Conservation (phyloP, 176 grass and related monocot genomes). For the Neostapfia colusana region DNA sequence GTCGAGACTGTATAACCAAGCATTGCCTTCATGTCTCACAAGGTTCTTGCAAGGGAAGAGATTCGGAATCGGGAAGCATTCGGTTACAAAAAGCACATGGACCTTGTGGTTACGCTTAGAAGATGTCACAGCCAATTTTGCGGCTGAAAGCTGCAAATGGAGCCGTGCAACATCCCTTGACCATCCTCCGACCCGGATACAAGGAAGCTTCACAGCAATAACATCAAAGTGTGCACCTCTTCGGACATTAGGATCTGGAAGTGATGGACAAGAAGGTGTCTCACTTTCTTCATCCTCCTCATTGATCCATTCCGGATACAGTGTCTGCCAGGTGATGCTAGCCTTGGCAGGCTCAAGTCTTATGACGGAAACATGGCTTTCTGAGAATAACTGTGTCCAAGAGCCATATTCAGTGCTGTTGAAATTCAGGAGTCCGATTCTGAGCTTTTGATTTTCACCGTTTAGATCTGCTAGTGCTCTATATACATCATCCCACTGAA, state of each 20-base stretch:
- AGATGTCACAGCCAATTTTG: constrained; percentile 64
- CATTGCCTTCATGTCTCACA: constrained; percentile 69
- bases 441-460: constrained; percentile 30
- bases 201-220: constrained; percentile 67
- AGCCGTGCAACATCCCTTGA: constrained; percentile 81
- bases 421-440: constrained; percentile 83
- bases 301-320: constrained; percentile 95
- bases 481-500: constrained; percentile 62
- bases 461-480: constrained; percentile 43
- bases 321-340: constrained; percentile 63
- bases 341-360: constrained; percentile 63
- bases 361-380: constrained; percentile 54
- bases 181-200: constrained; percentile 57
- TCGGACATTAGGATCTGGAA: constrained; percentile 58
- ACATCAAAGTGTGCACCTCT: constrained; percentile 54
- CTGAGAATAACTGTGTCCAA: constrained; percentile 55
- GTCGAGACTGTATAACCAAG: constrained; percentile 79
- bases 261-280: constrained; percentile 51
- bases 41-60: constrained; percentile 86
- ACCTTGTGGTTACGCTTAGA: constrained; percentile 41
- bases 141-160: constrained; percentile 82
- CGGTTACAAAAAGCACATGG: constrained; percentile 75
- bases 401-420: constrained; percentile 66
- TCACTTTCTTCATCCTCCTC: constrained; percentile 78
- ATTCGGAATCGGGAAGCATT: constrained; percentile 81